A percentile compares a stretch with the other conserved stretches of the same genome.
These are phyloP conservation scores for Knoxdaviesia capensis DNA, from an alignment of 2,329 filamentous ascomycete species.

Conservation along the genomic window DNA sequence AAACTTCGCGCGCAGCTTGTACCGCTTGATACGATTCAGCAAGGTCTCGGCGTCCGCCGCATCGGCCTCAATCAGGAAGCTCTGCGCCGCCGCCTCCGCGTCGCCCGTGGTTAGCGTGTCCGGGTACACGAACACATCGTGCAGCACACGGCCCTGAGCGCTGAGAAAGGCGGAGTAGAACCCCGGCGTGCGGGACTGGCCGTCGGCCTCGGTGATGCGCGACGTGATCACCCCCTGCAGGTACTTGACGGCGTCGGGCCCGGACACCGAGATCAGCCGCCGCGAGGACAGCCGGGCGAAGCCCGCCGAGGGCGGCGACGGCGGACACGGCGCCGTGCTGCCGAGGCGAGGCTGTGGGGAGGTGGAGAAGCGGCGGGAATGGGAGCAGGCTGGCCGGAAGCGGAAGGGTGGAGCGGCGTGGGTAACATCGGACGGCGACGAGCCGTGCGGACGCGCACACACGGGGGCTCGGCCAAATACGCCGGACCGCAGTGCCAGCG, in stretches of 20 bases:
- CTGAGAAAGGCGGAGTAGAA: slow-evolving; percentile 77
- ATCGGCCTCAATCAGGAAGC: slow-evolving; percentile 65
- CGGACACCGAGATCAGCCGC: slow-evolving; percentile 58
- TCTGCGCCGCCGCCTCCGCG: slow-evolving; percentile 7
- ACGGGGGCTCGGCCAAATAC: not conserved
- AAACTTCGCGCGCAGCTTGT: slow-evolving; percentile 71
- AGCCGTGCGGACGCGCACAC: not conserved
- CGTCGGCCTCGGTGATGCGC: slow-evolving; percentile 25
- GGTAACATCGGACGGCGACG: no score
- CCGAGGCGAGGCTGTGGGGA: slow-evolving; percentile 7
- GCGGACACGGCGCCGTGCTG: slow-evolving; percentile 9
- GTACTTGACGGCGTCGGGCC: slow-evolving; percentile 62
- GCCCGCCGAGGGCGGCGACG: slow-evolving; percentile 23
- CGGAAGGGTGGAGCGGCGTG: not conserved
- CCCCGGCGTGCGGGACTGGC: slow-evolving; percentile 21
- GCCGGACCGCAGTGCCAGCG: not conserved
- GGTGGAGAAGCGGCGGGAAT: slow-evolving; percentile 8
- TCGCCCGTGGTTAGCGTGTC: slow-evolving; percentile 7
- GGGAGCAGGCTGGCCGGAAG: not conserved
- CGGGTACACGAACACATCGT: slow-evolving; percentile 83
- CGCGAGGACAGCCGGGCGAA: slow-evolving; percentile 47
- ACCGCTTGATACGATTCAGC: slow-evolving; percentile 56
- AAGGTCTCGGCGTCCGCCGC: slow-evolving; percentile 40
- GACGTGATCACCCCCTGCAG: slow-evolving; percentile 76
- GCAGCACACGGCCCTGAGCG: slow-evolving; percentile 62